A percentile compares a stretch with the other conserved stretches of the same genome.
Conservation (phyloP, 148 eudicot genomes). For the Heliamphora exappendiculata region DNA sequence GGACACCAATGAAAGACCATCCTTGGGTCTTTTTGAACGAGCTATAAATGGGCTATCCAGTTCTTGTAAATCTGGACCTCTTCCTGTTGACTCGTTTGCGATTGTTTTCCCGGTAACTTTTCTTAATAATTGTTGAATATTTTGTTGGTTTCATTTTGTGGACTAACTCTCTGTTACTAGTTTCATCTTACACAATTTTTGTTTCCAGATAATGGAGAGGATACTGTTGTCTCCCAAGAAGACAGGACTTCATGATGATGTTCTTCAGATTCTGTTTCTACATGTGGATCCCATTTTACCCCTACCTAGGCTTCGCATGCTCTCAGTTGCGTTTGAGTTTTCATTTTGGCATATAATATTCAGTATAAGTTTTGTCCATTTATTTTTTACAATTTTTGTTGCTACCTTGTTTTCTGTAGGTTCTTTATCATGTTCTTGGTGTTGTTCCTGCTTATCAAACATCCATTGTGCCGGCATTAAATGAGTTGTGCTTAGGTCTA, state of each 20-base stretch:
- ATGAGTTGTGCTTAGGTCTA: conserved; percentile 92
- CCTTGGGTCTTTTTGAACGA: conserved; percentile 67
- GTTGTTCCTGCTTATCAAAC: conserved; percentile 78
- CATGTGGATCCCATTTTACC: conserved; percentile 93
- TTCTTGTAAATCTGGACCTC: conserved; percentile 82
- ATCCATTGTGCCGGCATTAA: conserved; percentile 77
- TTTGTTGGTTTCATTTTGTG: conserved; percentile 2
- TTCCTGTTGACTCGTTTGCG: conserved; percentile 86
- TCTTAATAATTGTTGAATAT: neutral
- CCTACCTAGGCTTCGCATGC: conserved; percentile 87
- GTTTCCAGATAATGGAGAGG: conserved; percentile 72
- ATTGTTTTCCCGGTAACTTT: conserved; percentile 76
- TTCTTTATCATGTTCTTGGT: conserved; percentile 89
- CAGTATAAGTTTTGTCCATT: neutral
- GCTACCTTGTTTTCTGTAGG: conserved; percentile 42
- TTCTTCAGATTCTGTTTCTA: conserved; percentile 68
- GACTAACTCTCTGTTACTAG: neutral
- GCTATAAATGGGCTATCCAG: conserved; percentile 59
- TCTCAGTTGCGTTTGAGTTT: conserved; percentile 53
- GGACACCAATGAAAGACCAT: conserved; percentile 35
- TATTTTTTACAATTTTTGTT: conserved; percentile 5
- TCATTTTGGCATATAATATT: neutral
- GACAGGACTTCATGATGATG: conserved; percentile 82
- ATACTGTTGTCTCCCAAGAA: conserved; percentile 80
- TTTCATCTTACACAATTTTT: neutral